Evolutionary conservation across 2,329 filamentous ascomycete species (phyloP).

Genomic region (Leptodontidium sp.): DNA sequence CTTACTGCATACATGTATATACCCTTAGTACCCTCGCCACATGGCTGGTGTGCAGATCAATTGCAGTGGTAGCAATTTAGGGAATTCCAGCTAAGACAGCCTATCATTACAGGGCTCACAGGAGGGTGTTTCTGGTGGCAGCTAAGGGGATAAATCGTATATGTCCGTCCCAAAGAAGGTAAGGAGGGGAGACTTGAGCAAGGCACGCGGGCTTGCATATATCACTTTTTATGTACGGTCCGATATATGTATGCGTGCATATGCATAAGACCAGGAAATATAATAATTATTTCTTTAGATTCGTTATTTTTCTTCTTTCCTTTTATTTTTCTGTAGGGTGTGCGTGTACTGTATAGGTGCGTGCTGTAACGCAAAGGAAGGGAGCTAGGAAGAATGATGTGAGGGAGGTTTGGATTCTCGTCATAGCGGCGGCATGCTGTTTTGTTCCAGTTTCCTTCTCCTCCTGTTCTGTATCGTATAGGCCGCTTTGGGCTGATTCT

Average conservation of each 20-base stretch:
- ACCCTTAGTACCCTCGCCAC: too few relatives aligned
- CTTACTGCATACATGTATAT: not conserved
- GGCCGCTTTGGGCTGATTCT: constrained; percentile 10
- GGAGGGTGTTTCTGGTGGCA: too few relatives aligned
- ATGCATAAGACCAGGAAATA: constrained; percentile 3
- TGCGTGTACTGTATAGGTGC: not conserved
- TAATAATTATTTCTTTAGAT: not conserved
- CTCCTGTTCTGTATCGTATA: not conserved
- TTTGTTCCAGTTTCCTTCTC: not conserved
- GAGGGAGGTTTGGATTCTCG: not conserved
- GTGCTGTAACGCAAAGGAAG: too few relatives aligned
- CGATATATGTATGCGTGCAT: constrained; percentile 10
- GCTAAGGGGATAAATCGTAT: not conserved
- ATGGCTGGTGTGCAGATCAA: too few relatives aligned
- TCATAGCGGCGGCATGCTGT: not conserved
- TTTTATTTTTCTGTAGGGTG: not conserved
- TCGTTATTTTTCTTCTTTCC: not conserved
- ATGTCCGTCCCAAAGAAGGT: constrained; percentile 1
- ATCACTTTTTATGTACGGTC: not conserved
- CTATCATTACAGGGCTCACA: too few relatives aligned
- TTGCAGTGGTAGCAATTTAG: too few relatives aligned
- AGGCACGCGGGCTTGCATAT: not conserved
- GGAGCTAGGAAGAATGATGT: not conserved
- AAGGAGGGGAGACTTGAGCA: not conserved
- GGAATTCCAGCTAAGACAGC: too few relatives aligned